phyloP scores from a whole-genome alignment of 768 basidiomycete genomes.

The Pleurotus eryngii region DNA sequence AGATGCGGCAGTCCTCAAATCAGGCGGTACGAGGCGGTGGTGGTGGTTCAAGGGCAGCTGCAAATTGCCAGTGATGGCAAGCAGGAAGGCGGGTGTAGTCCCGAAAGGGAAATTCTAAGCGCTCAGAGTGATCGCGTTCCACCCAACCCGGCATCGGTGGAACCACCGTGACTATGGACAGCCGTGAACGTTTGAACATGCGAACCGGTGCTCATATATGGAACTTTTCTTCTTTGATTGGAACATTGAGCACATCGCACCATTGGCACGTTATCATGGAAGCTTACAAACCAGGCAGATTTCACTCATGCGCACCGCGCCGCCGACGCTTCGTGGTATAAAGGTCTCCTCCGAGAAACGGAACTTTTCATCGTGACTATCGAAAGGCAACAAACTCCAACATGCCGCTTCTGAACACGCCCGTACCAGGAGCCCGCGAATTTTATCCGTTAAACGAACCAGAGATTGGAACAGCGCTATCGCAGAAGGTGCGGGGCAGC shows the following conservation, averaged over 20 bases:
- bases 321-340: background rate
- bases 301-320: background rate
- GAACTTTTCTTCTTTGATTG: too few species aligned
- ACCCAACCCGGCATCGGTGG: background rate
- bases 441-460: slow-evolving; percentile 64
- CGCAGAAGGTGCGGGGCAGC: slow-evolving; percentile 7
- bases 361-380: background rate
- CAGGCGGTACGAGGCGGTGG: background rate
- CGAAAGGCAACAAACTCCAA: background rate
- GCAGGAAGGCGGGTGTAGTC: background rate
- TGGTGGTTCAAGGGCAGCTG: background rate
- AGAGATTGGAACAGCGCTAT: slow-evolving; percentile 38
- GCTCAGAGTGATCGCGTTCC: background rate
- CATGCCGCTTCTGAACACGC: slow-evolving; percentile 36
- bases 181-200: background rate
- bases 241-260: background rate
- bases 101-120: slow-evolving; percentile 3
- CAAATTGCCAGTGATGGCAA: background rate
- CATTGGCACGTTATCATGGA: background rate
- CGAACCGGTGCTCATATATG: too few species aligned
- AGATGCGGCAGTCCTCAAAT: too few species aligned
- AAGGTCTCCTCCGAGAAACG: background rate
- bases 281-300: background rate
- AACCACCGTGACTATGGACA: background rate
- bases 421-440: slow-evolving; percentile 47